A percentile compares a stretch with the other conserved stretches of the same genome.
Conservation (phyloP, 441 rosid species). For the Omphalea diandra region DNA sequence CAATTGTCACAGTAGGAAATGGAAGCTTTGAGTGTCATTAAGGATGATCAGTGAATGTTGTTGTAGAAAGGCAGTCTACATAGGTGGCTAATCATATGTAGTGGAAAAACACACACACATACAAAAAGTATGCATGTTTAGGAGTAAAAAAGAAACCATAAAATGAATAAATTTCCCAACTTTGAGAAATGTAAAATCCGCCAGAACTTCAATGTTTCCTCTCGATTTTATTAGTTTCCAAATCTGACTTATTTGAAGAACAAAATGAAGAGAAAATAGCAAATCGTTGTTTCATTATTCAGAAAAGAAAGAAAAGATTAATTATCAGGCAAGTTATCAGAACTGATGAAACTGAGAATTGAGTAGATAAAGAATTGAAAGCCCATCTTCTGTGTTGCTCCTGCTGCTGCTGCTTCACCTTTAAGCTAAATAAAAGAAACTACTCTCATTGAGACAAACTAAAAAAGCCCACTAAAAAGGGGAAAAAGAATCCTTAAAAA, state of each 20-base stretch:
- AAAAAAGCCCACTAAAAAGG: slow-evolving; percentile 15
- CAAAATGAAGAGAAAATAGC: not conserved
- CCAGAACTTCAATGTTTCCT: not conserved
- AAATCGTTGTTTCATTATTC: slow-evolving; percentile 1
- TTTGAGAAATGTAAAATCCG: not conserved
- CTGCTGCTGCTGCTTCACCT: slow-evolving; percentile 30
- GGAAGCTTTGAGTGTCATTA: not conserved
- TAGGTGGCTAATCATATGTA: not conserved
- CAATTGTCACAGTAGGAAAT: no score
- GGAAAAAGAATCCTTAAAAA: slow-evolving; percentile 25
- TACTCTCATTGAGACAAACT: not conserved
- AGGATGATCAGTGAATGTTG: not conserved
- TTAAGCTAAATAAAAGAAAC: slow-evolving; percentile 24
- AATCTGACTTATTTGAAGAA: no score
- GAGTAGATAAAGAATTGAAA: slow-evolving; percentile 5
- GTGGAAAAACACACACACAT: not conserved
- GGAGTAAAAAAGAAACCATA: no score
- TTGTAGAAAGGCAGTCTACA: not conserved
- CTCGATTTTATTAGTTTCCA: not conserved
- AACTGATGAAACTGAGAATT: slow-evolving; percentile 14
- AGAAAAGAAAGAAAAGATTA: slow-evolving; percentile 20
- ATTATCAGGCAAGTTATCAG: slow-evolving; percentile 31
- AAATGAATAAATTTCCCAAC: not conserved
- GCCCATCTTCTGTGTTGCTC: slow-evolving; percentile 17
- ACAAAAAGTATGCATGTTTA: not conserved